phyloP scores from a whole-genome alignment of 768 basidiomycete genomes.

The Lentinula edodes region DNA sequence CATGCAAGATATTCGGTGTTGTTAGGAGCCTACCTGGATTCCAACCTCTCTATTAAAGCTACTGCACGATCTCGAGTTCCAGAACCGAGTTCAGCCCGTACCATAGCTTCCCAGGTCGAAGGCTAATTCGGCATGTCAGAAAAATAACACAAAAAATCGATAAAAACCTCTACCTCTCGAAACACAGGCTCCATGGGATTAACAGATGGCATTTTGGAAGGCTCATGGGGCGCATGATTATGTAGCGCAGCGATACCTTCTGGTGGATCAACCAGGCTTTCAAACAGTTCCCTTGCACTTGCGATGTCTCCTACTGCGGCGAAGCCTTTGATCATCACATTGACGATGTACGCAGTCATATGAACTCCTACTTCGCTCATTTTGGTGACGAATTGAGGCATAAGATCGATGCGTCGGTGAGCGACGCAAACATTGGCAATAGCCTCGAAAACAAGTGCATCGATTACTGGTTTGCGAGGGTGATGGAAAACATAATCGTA shows the following conservation, averaged over 20 bases:
- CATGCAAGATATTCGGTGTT: neutral
- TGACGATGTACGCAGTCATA: constrained; percentile 94
- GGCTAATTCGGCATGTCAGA: constrained; percentile 40
- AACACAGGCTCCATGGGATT: constrained; percentile 59
- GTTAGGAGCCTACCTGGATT: constrained; percentile 50
- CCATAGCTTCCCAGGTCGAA: constrained; percentile 94
- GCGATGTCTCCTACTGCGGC: constrained; percentile 66
- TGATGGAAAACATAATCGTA: constrained; percentile 71
- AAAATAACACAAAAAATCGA: neutral
- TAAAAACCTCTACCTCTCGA: constrained; percentile 57
- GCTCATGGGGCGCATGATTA: constrained; percentile 77
- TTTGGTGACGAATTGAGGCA: constrained; percentile 58
- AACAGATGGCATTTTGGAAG: constrained; percentile 25
- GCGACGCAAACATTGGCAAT: constrained; percentile 83
- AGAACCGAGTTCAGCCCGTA: constrained; percentile 80
- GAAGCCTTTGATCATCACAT: constrained; percentile 72
- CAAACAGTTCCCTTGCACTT: constrained; percentile 73
- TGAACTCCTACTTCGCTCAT: constrained; percentile 63
- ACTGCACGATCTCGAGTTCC: constrained; percentile 69
- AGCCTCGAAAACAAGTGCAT: constrained; percentile 87
- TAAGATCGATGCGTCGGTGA: constrained; percentile 71
- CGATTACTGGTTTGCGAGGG: constrained; percentile 52
- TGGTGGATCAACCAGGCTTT: constrained; percentile 72
- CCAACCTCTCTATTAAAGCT: constrained; percentile 64
- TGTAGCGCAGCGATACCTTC: constrained; percentile 82